Conservation (phyloP, 495 filamentous ascomycete species). For the Oleoguttula mirabilis region DNA sequence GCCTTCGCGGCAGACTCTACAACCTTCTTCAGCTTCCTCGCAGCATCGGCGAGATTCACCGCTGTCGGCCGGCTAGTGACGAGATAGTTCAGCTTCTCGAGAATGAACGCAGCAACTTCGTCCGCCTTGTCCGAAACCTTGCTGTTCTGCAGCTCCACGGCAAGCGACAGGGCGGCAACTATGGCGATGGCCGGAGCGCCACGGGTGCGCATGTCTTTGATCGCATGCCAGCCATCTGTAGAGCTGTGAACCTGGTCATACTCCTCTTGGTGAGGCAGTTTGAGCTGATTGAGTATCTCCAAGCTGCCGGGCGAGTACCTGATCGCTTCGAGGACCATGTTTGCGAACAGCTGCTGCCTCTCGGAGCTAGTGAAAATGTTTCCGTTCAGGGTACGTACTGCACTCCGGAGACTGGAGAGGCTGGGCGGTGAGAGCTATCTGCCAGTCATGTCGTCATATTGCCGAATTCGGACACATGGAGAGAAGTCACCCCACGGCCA, state of each 20-base stretch:
- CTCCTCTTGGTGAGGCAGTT: conserved; percentile 71
- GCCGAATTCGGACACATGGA: too few relatives aligned
- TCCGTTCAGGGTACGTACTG: too few relatives aligned
- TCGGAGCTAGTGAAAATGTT: too few relatives aligned
- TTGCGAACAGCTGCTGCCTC: too few relatives aligned
- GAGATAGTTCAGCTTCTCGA: conserved; percentile 66
- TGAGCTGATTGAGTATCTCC: conserved; percentile 79
- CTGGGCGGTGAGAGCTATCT: too few relatives aligned
- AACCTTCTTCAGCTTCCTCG: conserved; percentile 56
- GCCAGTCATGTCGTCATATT: too few relatives aligned
- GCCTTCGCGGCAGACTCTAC: conserved; percentile 33
- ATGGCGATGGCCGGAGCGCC: conserved; percentile 96
- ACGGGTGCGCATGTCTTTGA: conserved; percentile 85
- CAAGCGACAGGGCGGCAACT: conserved; percentile 78
- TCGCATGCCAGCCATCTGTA: conserved; percentile 82
- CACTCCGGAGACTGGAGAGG: too few relatives aligned
- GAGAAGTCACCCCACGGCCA: too few relatives aligned
- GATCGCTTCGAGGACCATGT: conserved; percentile 71
- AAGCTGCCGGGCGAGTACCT: conserved; percentile 67
- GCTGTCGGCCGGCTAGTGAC: conserved; percentile 81
- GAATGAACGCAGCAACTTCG: conserved; percentile 54
- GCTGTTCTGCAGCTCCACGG: conserved; percentile 51
- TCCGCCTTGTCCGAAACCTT: conserved; percentile 34
- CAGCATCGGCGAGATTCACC: conserved; percentile 87
- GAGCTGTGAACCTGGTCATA: conserved; percentile 63